A percentile compares a stretch with the other conserved stretches of the same genome.
Conservation (phyloP, 306 rosid species). For the Canavalia ensiformis region DNA sequence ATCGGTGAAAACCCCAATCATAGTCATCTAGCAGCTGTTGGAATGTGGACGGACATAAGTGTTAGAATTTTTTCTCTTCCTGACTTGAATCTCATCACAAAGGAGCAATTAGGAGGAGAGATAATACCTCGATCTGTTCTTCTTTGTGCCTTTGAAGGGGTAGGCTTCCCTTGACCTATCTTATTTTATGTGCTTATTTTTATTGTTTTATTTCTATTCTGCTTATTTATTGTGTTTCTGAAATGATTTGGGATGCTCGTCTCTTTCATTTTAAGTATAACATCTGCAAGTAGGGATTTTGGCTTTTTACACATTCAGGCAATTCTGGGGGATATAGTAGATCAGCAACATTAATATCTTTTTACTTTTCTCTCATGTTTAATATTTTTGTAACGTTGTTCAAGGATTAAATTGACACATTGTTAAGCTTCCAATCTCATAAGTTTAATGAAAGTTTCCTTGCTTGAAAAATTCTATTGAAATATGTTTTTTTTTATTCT, state of each 20-base stretch:
- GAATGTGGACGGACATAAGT: constrained; percentile 99
- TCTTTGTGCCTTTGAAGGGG: constrained; percentile 99
- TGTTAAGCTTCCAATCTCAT: constrained; percentile 15
- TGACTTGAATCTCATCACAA: constrained; percentile 84
- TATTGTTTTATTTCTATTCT: not conserved
- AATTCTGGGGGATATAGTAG: constrained; percentile 16
- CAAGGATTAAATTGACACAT: not conserved
- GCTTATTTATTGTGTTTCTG: constrained; percentile 15
- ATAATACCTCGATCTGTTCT: constrained; percentile 99
- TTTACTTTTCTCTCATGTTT: constrained; percentile 32
- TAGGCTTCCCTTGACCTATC: constrained; percentile 54
- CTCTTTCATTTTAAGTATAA: not conserved
- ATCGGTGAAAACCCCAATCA: constrained; percentile 83
- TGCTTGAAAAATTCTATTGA: not conserved
- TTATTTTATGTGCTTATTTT: not conserved
- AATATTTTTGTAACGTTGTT: constrained; percentile 13
- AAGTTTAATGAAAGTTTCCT: constrained; percentile 10
- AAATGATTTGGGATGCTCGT: constrained; percentile 16
- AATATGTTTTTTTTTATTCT: constrained; percentile 33
- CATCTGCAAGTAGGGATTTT: not conserved
- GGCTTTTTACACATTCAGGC: not conserved
- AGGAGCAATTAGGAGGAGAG: constrained; percentile 96
- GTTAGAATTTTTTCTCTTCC: constrained; percentile 90
- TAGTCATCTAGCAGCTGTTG: constrained; percentile 94
- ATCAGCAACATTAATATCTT: constrained; percentile 20